Evolutionary conservation across 306 rosid species (phyloP), one percentile per base, ranked within the genome.

Genomic region (Cucurbita pepo): DNA sequence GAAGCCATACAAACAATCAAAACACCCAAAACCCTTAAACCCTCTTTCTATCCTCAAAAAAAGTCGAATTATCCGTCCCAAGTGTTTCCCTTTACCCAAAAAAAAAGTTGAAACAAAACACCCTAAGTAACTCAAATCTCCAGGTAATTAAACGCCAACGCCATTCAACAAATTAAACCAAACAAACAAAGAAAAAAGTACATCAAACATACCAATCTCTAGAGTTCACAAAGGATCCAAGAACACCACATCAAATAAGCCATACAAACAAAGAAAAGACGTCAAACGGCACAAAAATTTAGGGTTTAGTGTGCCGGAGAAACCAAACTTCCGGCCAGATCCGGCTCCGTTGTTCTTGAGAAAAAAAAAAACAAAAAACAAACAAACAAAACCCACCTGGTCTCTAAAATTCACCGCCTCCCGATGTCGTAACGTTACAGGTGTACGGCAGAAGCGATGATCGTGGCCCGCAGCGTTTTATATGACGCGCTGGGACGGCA

Each of bases 1-100:
- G 96, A 90, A 85, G 96, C 96, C 97, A 92, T 92, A 83, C 89
- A 89, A 84, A 77, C 76, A 83, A 65, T 76, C 59, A 76, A 22
- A 56, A 85, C 84, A 88, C 88, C 95, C 90, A 82, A 90, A 83
- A 73, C 65, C 76, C 65, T 82, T 65, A 71, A 53, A 52, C 75
- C 44, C 75, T 53, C 30, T 1, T 21, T 21, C 45, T 7, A 60
- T n/a, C 22, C 50, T 18, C 13, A 71, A 14, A 50, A n/a, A 36
- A 36, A 25, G 11, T 48, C 8, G 14, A 71, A 71, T 34, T 55
- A 48, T 55, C 51, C 56, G 59, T 16, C 36, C 45, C 75, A 52
- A 52, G 60, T 50, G 75, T 52, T 71, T 71, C 75, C 44, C 59
- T 70, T 22, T 45, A 36, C 61, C 75, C 75, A 3, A 16, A 21